Conservation (phyloP, 768 basidiomycete species). For the Tylopilus plumbeoviolaceoides region DNA sequence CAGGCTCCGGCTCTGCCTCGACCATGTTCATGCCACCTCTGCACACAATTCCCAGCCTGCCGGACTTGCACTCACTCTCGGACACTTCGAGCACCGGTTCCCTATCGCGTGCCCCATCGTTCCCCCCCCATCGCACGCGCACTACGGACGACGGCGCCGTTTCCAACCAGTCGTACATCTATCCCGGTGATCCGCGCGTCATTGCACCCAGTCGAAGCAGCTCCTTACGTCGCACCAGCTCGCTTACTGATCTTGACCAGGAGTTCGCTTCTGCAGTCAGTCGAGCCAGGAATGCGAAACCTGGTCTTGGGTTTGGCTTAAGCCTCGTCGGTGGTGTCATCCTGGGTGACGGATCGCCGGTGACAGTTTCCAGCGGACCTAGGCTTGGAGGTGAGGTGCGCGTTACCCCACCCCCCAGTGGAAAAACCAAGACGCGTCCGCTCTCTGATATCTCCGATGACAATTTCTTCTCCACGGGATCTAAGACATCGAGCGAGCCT, state of each 20-base stretch:
- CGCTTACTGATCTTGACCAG: constrained; percentile 70
- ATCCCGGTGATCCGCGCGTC: constrained; percentile 68
- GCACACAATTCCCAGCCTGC: constrained; percentile 65
- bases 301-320: constrained; percentile 43
- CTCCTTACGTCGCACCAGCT: constrained; percentile 61
- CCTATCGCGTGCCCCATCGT: constrained; percentile 42
- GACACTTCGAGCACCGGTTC: constrained; percentile 37
- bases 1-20: constrained; percentile 55
- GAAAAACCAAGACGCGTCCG: constrained; percentile 28
- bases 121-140: constrained; percentile 56
- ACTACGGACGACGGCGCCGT: constrained; percentile 75
- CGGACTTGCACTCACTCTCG: constrained; percentile 52
- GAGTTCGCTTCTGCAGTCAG: constrained; percentile 46
- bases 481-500: constrained; percentile 31
- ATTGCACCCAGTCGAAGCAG: constrained; percentile 66
- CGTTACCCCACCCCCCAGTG: constrained; percentile 44
- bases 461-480: constrained; percentile 43
- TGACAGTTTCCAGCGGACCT: constrained; percentile 69
- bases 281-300: constrained; percentile 38
- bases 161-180: constrained; percentile 59
- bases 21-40: constrained; percentile 78
- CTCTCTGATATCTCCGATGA: constrained; percentile 39
- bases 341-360: constrained; percentile 55
- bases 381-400: constrained; percentile 39
- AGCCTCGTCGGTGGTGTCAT: constrained; percentile 38